A percentile compares a stretch with the other conserved stretches of the same genome.
phyloP scores from a whole-genome alignment of 2,329 filamentous ascomycete species.

The Fusarium newnesense region DNA sequence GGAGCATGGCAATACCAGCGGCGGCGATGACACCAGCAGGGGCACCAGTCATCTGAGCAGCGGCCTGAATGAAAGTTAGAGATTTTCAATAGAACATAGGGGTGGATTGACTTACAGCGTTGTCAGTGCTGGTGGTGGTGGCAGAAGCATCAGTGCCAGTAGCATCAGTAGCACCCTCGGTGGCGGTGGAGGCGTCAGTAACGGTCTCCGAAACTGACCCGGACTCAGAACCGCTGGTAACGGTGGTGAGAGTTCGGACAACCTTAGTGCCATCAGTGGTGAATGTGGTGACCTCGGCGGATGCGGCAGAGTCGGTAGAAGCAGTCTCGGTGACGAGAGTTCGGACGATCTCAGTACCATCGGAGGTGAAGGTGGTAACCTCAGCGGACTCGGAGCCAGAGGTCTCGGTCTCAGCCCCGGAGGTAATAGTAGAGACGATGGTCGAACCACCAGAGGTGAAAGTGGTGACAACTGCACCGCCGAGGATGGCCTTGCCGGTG shows the following conservation, averaged over 20 bases:
- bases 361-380: conserved; percentile 37
- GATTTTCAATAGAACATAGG: background rate
- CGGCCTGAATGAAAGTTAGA: conserved; percentile 39
- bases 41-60: conserved; percentile 56
- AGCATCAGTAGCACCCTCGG: conserved; percentile 16
- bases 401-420: conserved; percentile 11
- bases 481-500: conserved; percentile 31
- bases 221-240: conserved; percentile 24
- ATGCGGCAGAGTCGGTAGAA: conserved; percentile 18
- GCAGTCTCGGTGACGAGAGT: conserved; percentile 34
- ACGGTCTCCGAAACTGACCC: conserved; percentile 29
- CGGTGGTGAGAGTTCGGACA: conserved; percentile 36
- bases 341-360: conserved; percentile 28
- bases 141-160: conserved; percentile 28
- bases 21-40: conserved; percentile 60
- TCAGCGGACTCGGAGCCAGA: conserved; percentile 16
- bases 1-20: conserved; percentile 59
- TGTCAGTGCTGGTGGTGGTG: conserved; percentile 36
- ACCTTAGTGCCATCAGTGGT: conserved; percentile 33
- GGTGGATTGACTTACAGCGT: conserved; percentile 45
- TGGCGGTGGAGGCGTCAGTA: conserved; percentile 34
- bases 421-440: conserved; percentile 33
- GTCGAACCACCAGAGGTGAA: conserved; percentile 34
- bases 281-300: conserved; percentile 35
- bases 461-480: conserved; percentile 31